phyloP scores from a whole-genome alignment of 1,139 yeast genomes.

The Yamadazyma mexicana region DNA sequence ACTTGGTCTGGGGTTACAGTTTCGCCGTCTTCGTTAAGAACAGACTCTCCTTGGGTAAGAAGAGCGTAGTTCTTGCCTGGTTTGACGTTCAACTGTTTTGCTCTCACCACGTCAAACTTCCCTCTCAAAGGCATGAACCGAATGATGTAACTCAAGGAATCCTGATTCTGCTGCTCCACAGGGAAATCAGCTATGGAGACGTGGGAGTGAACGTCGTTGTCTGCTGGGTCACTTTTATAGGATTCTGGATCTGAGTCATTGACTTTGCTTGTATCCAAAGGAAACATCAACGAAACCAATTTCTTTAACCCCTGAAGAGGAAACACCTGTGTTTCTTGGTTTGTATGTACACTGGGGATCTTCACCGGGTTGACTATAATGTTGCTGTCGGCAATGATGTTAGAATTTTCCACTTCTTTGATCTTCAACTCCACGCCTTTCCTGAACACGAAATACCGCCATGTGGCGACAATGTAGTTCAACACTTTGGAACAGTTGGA shows the following conservation, averaged over 20 bases:
- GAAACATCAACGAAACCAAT: conserved; percentile 49
- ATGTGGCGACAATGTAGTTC: conserved; percentile 64
- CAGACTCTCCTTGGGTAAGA: conserved; percentile 60
- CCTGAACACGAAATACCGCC: conserved; percentile 90
- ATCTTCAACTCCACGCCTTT: conserved; percentile 64
- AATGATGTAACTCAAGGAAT: conserved; percentile 57
- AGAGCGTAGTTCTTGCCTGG: conserved; percentile 60
- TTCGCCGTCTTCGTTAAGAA: conserved; percentile 60
- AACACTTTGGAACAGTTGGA: conserved; percentile 39
- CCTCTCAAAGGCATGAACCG: conserved; percentile 74
- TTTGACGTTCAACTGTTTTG: conserved; percentile 67
- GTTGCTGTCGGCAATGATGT: conserved; percentile 49
- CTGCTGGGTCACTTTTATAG: conserved; percentile 41
- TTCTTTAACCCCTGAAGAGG: conserved; percentile 26
- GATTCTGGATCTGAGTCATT: conserved; percentile 40
- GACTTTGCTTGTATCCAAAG: conserved; percentile 39
- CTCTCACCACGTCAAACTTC: conserved; percentile 66
- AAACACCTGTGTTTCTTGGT: background rate
- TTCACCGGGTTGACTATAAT: conserved; percentile 55
- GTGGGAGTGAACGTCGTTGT: conserved; percentile 44
- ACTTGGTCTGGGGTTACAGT: conserved; percentile 70
- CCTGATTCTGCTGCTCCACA: conserved; percentile 19
- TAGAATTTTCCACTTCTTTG: conserved; percentile 34
- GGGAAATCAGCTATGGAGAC: conserved; percentile 20
- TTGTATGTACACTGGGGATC: conserved; percentile 17